Percentiles rank a stretch among this genome's conserved stretches.
phyloP scores from a whole-genome alignment of 129 eudicot species.

The Daucus carota region DNA sequence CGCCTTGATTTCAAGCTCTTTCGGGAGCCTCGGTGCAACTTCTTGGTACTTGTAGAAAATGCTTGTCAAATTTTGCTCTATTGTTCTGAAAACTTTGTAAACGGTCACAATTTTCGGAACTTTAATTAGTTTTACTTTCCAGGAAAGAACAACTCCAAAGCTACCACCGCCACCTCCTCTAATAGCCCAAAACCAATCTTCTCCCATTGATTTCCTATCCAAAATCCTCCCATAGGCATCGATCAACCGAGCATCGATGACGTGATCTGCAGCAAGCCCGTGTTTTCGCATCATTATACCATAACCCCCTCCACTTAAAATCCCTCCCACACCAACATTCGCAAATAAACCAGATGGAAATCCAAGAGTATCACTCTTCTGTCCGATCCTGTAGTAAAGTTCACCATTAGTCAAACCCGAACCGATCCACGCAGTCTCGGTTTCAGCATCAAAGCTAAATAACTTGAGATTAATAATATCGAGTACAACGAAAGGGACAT shows the following conservation, averaged over 20 bases:
- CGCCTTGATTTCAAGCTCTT: not conserved
- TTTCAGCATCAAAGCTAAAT: not conserved
- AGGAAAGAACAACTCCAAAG: not conserved
- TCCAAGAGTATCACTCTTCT: not conserved
- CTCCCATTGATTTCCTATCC: not conserved
- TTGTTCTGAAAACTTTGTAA: not conserved
- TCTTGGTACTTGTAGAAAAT: not conserved
- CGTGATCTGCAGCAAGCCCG: not conserved
- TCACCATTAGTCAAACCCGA: not conserved
- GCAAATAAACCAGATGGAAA: not conserved
- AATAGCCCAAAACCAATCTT: not conserved
- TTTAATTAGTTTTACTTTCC: not conserved
- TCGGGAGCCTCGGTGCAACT: not conserved
- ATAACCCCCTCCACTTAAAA: not conserved
- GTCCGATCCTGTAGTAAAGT: not conserved
- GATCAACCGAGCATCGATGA: not conserved
- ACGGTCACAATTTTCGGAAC: not conserved
- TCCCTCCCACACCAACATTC: not conserved
- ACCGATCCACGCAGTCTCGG: not conserved
- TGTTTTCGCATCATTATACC: not conserved
- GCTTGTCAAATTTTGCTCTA: not conserved
- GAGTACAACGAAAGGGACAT: not conserved
- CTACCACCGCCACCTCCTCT: constrained; percentile 2
- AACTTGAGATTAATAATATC: not conserved
- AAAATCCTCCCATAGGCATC: not conserved